Percentiles rank a stretch among this genome's conserved stretches.
Evolutionary conservation across 805 yeast genomes (phyloP).

Genomic region (Grigorovia transvaalensis): DNA sequence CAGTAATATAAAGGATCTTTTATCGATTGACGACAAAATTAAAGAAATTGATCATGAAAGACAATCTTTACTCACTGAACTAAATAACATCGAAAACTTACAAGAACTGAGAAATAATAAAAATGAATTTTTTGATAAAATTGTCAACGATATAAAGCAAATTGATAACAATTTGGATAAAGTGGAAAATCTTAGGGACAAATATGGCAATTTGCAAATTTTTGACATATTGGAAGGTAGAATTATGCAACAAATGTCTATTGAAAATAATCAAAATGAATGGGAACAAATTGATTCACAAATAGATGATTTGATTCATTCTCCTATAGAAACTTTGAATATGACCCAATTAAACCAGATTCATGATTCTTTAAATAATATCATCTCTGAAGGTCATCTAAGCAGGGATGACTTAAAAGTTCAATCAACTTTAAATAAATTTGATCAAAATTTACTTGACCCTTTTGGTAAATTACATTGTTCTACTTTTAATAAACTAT

Average conservation of each 20-base stretch:
- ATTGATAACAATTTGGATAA: conserved; percentile 9
- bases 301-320: conserved; percentile 1
- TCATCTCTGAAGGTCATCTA: conserved; percentile 3
- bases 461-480: conserved; percentile 7
- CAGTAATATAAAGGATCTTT: conserved; percentile 18
- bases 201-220: conserved; percentile 19
- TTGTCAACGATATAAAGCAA: conserved; percentile 16
- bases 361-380: conserved; percentile 3
- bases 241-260: conserved; percentile 5
- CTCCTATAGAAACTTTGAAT: not conserved
- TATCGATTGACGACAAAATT: conserved; percentile 19
- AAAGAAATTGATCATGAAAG: conserved; percentile 18
- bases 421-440: conserved; percentile 3
- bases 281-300: conserved; percentile 1
- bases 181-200: conserved; percentile 9
- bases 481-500: conserved; percentile 9
- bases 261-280: conserved; percentile 2
- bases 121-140: not conserved
- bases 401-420: not conserved
- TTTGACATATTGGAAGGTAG: conserved; percentile 10
- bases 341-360: conserved; percentile 4
- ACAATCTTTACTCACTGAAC: conserved; percentile 11
- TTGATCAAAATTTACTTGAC: conserved; percentile 8
- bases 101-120: conserved; percentile 1
- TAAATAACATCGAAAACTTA: conserved; percentile 10